Evolutionary conservation across 345 rosid genomes (phyloP).

Genomic region (Psidium friedrichsthalianum): DNA sequence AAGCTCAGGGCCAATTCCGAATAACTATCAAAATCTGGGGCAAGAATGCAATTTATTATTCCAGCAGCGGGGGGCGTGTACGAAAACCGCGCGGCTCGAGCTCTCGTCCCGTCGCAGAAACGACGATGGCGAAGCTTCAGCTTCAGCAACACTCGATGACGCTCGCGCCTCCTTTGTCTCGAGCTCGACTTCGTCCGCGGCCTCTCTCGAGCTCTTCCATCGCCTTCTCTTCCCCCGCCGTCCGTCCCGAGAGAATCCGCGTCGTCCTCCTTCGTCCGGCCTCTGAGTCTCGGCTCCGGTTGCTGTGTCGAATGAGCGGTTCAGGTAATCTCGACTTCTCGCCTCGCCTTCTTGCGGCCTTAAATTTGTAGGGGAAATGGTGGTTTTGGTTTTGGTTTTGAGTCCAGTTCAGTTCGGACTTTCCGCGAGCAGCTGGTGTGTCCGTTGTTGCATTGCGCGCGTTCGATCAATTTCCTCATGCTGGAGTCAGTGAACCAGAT

Average conservation of each 20-base stretch:
- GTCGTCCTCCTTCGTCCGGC: not conserved
- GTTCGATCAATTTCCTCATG: not conserved
- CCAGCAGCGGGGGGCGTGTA: not conserved
- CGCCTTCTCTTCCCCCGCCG: not conserved
- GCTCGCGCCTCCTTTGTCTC: not conserved
- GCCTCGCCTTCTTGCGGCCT: not conserved
- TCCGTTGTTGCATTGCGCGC: not conserved
- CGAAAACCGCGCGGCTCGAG: not conserved
- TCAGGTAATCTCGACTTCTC: not conserved
- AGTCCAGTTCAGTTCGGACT: not conserved
- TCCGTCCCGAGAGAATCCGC: not conserved
- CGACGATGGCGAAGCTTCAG: not conserved
- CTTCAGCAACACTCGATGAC: not conserved
- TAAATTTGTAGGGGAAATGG: not conserved
- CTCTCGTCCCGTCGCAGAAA: not conserved
- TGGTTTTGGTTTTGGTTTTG: not conserved
- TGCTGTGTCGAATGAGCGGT: not conserved
- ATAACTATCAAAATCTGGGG: not conserved
- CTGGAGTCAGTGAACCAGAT: too few species aligned
- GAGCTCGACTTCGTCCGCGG: not conserved
- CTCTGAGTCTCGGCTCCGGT: not conserved
- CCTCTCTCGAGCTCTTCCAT: not conserved
- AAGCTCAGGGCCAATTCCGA: not conserved
- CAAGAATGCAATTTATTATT: not conserved
- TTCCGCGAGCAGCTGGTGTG: slow-evolving; percentile 11